These are phyloP conservation scores for Tolypocladium guangdongense DNA, from an alignment of 2,329 filamentous ascomycete species.

Conservation along the genomic window DNA sequence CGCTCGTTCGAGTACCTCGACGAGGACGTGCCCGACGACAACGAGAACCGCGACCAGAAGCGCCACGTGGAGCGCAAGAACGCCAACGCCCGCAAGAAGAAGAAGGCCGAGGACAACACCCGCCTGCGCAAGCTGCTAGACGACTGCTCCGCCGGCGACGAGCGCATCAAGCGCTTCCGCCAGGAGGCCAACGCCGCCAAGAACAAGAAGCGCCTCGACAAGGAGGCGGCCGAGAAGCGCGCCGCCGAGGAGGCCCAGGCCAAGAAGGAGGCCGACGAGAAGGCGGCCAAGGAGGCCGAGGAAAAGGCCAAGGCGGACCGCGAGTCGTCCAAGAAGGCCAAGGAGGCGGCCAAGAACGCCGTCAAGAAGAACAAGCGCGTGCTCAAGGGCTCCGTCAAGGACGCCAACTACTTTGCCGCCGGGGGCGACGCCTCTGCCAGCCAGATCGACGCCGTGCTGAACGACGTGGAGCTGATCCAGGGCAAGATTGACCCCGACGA, in stretches of 20 bases:
- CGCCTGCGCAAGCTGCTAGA: conserved; percentile 86
- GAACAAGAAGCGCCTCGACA: conserved; percentile 88
- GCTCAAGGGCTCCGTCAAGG: conserved; percentile 86
- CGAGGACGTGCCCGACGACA: conserved; percentile 97
- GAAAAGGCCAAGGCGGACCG: conserved; percentile 75
- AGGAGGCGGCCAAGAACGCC: conserved; percentile 96
- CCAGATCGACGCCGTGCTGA: conserved; percentile 72
- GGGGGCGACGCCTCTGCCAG: conserved; percentile 62
- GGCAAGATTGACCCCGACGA: conserved; percentile 84
- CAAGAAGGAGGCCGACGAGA: conserved; percentile 74
- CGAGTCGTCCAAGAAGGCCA: conserved; percentile 84
- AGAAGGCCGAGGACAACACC: conserved; percentile 94
- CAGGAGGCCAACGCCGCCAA: conserved; percentile 86
- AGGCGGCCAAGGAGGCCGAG: conserved; percentile 72
- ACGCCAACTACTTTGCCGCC: conserved; percentile 86
- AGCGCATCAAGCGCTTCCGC: conserved; percentile 95
- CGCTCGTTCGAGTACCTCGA: conserved; percentile 95
- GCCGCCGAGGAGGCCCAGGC: conserved; percentile 74
- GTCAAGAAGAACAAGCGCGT: conserved; percentile 99
- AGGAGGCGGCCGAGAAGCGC: conserved; percentile 84
- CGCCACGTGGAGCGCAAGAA: conserved; percentile 98
- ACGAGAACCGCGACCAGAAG: conserved; percentile 98
- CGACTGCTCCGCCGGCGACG: conserved; percentile 71
- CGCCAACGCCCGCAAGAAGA: conserved; percentile 94
- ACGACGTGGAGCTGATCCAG: conserved; percentile 79